Percentiles rank a stretch among this genome's conserved stretches.
Conservation (phyloP, 75 land plant genomes). For the Larix kaempferi region DNA sequence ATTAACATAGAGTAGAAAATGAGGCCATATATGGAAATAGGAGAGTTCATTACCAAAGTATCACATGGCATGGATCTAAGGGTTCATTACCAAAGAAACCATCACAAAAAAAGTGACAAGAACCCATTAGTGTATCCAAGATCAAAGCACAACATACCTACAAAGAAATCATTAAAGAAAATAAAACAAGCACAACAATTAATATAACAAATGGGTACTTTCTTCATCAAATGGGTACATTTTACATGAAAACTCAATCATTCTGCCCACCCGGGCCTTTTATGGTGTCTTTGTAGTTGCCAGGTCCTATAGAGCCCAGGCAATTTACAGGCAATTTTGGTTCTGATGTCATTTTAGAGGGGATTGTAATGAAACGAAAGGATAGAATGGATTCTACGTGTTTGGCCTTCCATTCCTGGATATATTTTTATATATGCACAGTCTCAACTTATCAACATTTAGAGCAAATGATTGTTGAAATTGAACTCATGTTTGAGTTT, state of each 20-base stretch:
- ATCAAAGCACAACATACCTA: no score
- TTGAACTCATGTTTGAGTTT: neutral
- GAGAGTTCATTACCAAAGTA: no score
- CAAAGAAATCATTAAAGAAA: no score
- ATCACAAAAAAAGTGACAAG: no score
- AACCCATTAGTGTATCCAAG: no score
- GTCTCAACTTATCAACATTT: neutral
- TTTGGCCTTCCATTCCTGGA: neutral
- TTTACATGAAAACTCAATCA: slow-evolving; percentile 49
- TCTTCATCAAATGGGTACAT: neutral
- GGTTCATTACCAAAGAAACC: no score
- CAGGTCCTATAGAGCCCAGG: slow-evolving; percentile 72
- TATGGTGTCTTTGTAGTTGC: slow-evolving; percentile 51
- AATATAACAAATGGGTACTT: no score
- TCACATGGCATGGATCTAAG: no score
- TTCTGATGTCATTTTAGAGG: slow-evolving; percentile 71
- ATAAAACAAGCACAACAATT: no score
- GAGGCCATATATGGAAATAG: no score
- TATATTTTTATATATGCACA: neutral
- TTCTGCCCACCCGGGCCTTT: slow-evolving; percentile 65
- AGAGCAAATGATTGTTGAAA: neutral
- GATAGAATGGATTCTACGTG: neutral
- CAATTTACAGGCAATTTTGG: slow-evolving; percentile 51
- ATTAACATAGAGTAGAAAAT: no score
- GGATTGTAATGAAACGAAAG: slow-evolving; percentile 51